Conservation (phyloP, 108 stramenopile genomes). For the Seminavis robusta region DNA sequence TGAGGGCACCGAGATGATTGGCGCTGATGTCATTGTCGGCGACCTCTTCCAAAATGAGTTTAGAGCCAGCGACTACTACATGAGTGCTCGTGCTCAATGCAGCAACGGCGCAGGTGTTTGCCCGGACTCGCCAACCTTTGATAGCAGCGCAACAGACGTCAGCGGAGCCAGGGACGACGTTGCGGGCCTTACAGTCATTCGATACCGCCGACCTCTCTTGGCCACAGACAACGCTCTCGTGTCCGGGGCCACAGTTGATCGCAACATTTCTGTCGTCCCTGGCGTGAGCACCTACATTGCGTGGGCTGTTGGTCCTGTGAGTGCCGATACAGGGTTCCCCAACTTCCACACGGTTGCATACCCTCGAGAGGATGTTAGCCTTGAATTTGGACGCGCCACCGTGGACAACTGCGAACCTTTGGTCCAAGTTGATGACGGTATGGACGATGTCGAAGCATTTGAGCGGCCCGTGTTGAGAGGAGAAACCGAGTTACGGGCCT, state of each 20-base stretch:
- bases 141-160: neutral
- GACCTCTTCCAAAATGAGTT: slow-evolving; percentile 1
- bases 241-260: slow-evolving; percentile 6
- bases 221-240: neutral
- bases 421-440: neutral
- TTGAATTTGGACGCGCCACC: slow-evolving; percentile 20
- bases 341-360: slow-evolving; percentile 8
- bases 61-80: slow-evolving; percentile 14
- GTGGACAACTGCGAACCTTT: slow-evolving; percentile 19
- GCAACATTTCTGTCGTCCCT: slow-evolving; percentile 2
- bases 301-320: slow-evolving; percentile 25
- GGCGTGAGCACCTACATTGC: slow-evolving; percentile 13
- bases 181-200: slow-evolving; percentile 14
- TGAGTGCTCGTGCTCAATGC: slow-evolving; percentile 15
- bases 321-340: slow-evolving; percentile 9
- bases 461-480: slow-evolving; percentile 3
- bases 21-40: slow-evolving; percentile 13
- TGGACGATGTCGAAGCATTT: slow-evolving; percentile 6
- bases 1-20: slow-evolving; percentile 13
- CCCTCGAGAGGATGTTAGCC: neutral
- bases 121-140: slow-evolving; percentile 4
- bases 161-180: slow-evolving; percentile 8
- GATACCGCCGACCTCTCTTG: slow-evolving; percentile 14
- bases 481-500: slow-evolving; percentile 3
- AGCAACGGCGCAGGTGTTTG: slow-evolving; percentile 13